Evolutionary conservation across 352 stramenopile genomes (phyloP).

Genomic region (Phytopythium oedochilum): DNA sequence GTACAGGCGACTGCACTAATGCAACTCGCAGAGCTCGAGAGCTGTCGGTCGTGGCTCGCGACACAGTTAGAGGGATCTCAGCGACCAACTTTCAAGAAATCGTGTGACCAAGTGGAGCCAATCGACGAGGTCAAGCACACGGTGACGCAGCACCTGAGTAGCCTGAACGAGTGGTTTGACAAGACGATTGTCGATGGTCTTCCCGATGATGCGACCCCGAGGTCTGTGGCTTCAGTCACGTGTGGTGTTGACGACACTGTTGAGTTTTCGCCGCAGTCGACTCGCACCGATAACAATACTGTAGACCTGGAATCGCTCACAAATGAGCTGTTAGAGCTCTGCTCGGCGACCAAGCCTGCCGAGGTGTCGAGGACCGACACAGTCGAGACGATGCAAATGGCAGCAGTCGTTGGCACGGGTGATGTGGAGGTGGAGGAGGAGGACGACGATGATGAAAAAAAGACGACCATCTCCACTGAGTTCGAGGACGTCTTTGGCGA

Average conservation of each 20-base stretch:
- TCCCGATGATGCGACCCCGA: not conserved
- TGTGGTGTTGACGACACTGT: not conserved
- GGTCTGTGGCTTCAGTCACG: not conserved
- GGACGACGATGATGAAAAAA: not conserved
- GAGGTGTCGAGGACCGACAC: conserved; percentile 4
- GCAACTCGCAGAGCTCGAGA: conserved; percentile 18
- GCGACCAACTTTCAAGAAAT: not conserved
- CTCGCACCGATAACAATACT: too few relatives aligned
- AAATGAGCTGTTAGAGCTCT: conserved; percentile 17
- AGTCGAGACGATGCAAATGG: not conserved
- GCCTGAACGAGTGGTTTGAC: conserved; percentile 49
- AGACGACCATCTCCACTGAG: not conserved
- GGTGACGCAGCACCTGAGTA: conserved; percentile 39
- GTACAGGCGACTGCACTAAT: conserved; percentile 9
- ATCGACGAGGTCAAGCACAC: conserved; percentile 11
- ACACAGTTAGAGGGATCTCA: not conserved
- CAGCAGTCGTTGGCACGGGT: not conserved
- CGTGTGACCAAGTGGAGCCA: conserved; percentile 2
- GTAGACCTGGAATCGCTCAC: conserved; percentile 12
- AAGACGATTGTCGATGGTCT: conserved; percentile 19
- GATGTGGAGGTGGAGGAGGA: not conserved
- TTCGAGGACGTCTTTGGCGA: not conserved
- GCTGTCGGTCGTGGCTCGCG: not conserved
- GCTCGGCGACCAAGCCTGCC: not conserved
- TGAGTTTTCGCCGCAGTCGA: not conserved